phyloP scores from a whole-genome alignment of 495 filamentous ascomycete genomes.

The Penicillium egyptiacum region DNA sequence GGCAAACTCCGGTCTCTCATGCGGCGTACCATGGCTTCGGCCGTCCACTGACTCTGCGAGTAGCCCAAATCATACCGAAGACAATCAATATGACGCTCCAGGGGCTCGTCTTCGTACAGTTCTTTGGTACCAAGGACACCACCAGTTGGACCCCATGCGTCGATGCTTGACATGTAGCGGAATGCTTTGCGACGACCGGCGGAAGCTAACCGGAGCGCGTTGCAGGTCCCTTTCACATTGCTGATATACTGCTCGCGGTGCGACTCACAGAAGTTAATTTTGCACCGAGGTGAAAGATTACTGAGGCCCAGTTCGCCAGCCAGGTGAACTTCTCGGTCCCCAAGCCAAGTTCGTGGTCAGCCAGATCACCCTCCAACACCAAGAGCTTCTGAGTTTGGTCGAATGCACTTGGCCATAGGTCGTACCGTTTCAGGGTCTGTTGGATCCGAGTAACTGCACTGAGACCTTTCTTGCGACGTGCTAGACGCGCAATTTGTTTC shows the following conservation, averaged over 20 bases:
- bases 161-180: conserved; percentile 27
- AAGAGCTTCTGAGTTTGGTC: neutral
- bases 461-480: neutral
- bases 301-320: conserved; percentile 12
- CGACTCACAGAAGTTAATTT: conserved; percentile 23
- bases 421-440: conserved; percentile 5
- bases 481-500: conserved; percentile 16
- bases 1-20: conserved; percentile 18
- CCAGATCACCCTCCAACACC: conserved; percentile 19
- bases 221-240: conserved; percentile 22
- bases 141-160: conserved; percentile 13
- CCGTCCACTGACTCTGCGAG: conserved; percentile 24
- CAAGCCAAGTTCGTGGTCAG: conserved; percentile 6
- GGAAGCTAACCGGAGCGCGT: conserved; percentile 19
- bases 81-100: conserved; percentile 6
- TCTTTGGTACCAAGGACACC: conserved; percentile 10
- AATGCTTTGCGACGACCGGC: conserved; percentile 18
- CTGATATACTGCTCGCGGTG: conserved; percentile 20
- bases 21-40: conserved; percentile 22
- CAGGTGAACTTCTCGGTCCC: neutral
- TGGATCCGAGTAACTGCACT: neutral
- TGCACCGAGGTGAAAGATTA: conserved; percentile 25
- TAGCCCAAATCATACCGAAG: conserved; percentile 26
- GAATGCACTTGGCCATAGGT: conserved; percentile 1
- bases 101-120: conserved; percentile 17